A percentile compares a stretch with the other conserved stretches of the same genome.
phyloP scores from a whole-genome alignment of 2,329 filamentous ascomycete species.

The Trichothecium roseum region DNA sequence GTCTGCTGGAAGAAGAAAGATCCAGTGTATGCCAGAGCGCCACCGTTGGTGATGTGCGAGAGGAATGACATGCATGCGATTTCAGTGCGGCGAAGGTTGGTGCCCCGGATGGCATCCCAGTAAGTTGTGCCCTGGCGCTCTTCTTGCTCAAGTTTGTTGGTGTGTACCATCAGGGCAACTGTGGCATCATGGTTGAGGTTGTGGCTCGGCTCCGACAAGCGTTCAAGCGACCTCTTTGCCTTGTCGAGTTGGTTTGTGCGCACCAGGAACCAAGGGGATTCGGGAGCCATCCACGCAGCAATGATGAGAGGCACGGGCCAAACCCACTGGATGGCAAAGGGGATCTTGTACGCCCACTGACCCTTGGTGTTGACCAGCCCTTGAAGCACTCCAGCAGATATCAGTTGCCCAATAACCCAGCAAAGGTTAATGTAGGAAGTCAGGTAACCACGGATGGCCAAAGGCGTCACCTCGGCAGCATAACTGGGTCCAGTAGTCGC shows the following conservation, averaged over 20 bases:
- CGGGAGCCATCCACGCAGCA: conserved; percentile 20
- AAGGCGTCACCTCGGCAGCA: conserved; percentile 30
- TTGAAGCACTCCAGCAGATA: conserved; percentile 28
- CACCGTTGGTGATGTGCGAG: conserved; percentile 30
- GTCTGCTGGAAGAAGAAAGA: conserved; percentile 37
- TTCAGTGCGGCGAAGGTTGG: conserved; percentile 34
- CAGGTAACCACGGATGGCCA: conserved; percentile 29
- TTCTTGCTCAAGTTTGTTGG: conserved; percentile 33
- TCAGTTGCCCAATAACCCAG: conserved; percentile 31
- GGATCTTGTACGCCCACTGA: conserved; percentile 27
- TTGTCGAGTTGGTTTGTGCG: conserved; percentile 19
- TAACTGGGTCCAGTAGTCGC: conserved; percentile 31
- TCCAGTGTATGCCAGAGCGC: conserved; percentile 27
- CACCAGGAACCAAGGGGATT: conserved; percentile 27
- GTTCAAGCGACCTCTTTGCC: conserved; percentile 18
- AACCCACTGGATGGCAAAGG: conserved; percentile 29
- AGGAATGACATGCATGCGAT: conserved; percentile 30
- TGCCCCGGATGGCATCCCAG: conserved; percentile 35
- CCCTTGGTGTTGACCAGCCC: conserved; percentile 22
- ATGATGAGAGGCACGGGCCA: conserved; percentile 23
- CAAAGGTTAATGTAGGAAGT: conserved; percentile 34
- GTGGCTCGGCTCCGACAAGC: conserved; percentile 19
- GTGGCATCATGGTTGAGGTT: conserved; percentile 24
- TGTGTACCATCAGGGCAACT: conserved; percentile 31
- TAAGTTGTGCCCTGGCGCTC: conserved; percentile 27